phyloP scores from a whole-genome alignment of 2,329 filamentous ascomycete species.

The Claviceps sorghi region DNA sequence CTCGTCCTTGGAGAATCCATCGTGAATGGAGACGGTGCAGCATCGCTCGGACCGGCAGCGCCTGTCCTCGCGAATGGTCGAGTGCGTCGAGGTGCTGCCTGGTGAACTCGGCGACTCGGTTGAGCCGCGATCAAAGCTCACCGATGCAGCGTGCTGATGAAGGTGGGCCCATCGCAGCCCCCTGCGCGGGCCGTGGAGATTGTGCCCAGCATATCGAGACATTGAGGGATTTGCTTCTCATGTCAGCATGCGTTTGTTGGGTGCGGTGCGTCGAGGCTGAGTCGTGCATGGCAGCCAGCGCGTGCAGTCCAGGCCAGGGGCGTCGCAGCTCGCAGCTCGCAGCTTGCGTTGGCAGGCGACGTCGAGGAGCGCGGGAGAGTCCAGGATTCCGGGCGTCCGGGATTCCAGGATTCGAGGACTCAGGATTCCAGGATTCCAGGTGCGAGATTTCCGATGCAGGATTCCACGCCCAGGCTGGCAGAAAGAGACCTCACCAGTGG shows the following conservation, averaged over 20 bases:
- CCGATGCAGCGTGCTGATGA: conserved; percentile 32
- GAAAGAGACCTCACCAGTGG: background rate
- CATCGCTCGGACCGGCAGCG: conserved; percentile 26
- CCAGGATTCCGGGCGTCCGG: background rate
- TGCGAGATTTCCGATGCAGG: background rate
- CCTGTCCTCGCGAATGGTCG: conserved; percentile 26
- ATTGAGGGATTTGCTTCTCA: conserved; percentile 15
- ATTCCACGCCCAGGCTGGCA: background rate
- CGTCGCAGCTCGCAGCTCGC: too few relatives aligned
- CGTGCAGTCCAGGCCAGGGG: conserved; percentile 1
- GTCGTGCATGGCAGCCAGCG: conserved; percentile 5
- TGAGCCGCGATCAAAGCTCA: conserved; percentile 29
- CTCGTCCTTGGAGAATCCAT: conserved; percentile 63
- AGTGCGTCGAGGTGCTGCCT: conserved; percentile 34
- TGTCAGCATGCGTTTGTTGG: conserved; percentile 3
- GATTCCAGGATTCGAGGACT: background rate
- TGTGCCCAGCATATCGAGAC: conserved; percentile 26
- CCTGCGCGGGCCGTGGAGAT: conserved; percentile 29
- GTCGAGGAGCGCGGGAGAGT: background rate
- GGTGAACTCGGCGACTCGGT: conserved; percentile 29
- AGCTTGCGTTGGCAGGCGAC: background rate
- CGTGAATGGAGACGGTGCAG: conserved; percentile 48
- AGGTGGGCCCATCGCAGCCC: conserved; percentile 37
- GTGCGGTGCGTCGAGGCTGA: background rate
- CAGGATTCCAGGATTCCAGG: background rate